Conservation (phyloP, 805 yeast genomes). For the Teunomyces stri region DNA sequence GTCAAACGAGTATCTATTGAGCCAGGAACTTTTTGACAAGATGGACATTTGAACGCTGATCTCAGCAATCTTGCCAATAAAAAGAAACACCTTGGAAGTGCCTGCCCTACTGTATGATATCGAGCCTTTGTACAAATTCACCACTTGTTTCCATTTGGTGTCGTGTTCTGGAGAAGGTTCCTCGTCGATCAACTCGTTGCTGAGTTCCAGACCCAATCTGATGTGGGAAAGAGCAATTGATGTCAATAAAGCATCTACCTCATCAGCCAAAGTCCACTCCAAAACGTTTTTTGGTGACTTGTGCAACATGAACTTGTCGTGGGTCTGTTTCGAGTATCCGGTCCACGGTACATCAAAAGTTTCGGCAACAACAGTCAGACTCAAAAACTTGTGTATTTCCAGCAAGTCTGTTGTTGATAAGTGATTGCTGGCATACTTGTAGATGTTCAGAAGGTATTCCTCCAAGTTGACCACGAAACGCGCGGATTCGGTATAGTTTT, state of each 20-base stretch:
- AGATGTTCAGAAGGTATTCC: constrained; percentile 29
- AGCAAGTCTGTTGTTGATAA: background rate
- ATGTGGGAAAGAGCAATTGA: constrained; percentile 29
- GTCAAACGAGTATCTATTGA: constrained; percentile 22
- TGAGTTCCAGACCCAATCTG: constrained; percentile 33
- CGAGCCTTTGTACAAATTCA: constrained; percentile 30
- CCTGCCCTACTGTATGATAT: constrained; percentile 28
- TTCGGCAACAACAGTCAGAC: constrained; percentile 1
- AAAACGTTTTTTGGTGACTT: background rate
- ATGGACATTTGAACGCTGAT: constrained; percentile 39
- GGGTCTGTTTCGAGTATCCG: constrained; percentile 4
- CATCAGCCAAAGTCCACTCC: constrained; percentile 32
- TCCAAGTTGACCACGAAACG: constrained; percentile 33
- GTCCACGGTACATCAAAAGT: constrained; percentile 17
- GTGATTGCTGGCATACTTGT: constrained; percentile 11
- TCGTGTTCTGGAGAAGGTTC: constrained; percentile 13
- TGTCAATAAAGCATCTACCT: constrained; percentile 24
- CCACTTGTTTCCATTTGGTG: constrained; percentile 38
- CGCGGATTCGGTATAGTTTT: constrained; percentile 23
- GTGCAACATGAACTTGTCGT: background rate
- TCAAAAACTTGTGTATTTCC: constrained; percentile 6
- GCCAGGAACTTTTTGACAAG: constrained; percentile 38
- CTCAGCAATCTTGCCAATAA: constrained; percentile 25
- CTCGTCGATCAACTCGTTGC: constrained; percentile 33
- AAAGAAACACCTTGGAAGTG: constrained; percentile 9